Conservation (phyloP, 352 stramenopile species). For the Phytophthora tubulina region DNA sequence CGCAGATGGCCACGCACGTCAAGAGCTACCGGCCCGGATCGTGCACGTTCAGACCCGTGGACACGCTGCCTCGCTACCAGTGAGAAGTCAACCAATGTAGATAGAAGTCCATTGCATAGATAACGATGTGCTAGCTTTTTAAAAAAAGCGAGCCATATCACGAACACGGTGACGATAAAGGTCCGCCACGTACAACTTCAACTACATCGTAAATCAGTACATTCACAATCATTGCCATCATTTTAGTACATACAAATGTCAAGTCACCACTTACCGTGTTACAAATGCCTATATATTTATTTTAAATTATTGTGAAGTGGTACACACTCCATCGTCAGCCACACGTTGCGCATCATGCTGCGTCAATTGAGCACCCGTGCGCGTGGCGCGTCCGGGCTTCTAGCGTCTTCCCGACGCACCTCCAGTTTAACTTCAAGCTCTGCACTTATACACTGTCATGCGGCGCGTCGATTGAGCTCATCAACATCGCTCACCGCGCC, state of each 20-base stretch:
- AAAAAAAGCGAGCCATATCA: constrained; percentile 18
- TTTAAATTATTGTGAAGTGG: constrained; percentile 10
- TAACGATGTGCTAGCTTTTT: constrained; percentile 2
- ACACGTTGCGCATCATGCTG: constrained; percentile 30
- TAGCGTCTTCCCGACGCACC: constrained; percentile 10
- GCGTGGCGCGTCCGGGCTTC: constrained; percentile 14
- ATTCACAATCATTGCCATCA: constrained; percentile 13
- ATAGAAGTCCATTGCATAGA: constrained; percentile 14
- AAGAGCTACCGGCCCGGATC: constrained; percentile 63
- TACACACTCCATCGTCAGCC: constrained; percentile 7
- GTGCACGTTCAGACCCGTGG: constrained; percentile 60
- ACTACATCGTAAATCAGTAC: constrained; percentile 21
- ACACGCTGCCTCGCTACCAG: constrained; percentile 56
- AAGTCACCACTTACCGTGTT: not conserved
- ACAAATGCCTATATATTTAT: too few relatives aligned
- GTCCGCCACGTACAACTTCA: constrained; percentile 23
- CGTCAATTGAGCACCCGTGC: constrained; percentile 18
- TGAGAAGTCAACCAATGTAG: constrained; percentile 10
- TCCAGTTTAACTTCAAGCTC: not conserved
- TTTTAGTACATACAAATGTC: constrained; percentile 1
- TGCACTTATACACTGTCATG: not conserved
- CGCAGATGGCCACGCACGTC: constrained; percentile 73
- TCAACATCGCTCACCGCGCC: constrained; percentile 6
- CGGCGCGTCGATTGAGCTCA: constrained; percentile 31
- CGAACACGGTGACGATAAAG: not conserved